Percentiles rank a stretch among this genome's conserved stretches.
phyloP scores from a whole-genome alignment of 2,329 filamentous ascomycete genomes.

The Scedosporium apiospermum region DNA sequence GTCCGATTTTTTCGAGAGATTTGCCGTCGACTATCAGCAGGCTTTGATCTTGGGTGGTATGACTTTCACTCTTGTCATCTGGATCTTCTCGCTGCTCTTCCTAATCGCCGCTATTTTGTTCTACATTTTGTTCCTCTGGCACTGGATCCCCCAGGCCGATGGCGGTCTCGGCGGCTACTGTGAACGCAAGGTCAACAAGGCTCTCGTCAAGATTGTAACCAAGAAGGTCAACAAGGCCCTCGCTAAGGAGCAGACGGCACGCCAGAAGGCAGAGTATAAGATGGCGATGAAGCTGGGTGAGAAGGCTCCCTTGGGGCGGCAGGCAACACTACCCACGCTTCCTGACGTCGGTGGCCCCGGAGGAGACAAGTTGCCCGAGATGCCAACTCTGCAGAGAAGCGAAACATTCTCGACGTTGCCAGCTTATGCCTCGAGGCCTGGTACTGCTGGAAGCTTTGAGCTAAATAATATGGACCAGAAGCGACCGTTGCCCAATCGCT shows the following conservation, averaged over 20 bases:
- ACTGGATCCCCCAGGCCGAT: constrained; percentile 77
- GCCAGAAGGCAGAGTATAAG: constrained; percentile 39
- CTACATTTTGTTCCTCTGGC: constrained; percentile 84
- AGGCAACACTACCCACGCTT: constrained; percentile 60
- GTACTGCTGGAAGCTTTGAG: constrained; percentile 42
- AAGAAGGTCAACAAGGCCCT: constrained; percentile 83
- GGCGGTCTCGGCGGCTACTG: constrained; percentile 79
- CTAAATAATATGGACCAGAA: constrained; percentile 43
- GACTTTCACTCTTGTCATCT: constrained; percentile 84
- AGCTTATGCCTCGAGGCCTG: constrained; percentile 50
- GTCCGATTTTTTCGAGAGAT: constrained; percentile 67
- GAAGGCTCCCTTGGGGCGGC: constrained; percentile 37
- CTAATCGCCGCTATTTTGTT: constrained; percentile 67
- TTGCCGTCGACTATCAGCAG: constrained; percentile 64
- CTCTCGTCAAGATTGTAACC: constrained; percentile 75
- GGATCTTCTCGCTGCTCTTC: constrained; percentile 71
- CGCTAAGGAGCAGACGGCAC: constrained; percentile 61
- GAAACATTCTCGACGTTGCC: constrained; percentile 55
- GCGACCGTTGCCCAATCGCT: constrained; percentile 35
- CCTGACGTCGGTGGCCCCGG: constrained; percentile 28
- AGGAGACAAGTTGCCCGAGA: constrained; percentile 42
- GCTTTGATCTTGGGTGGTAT: constrained; percentile 80
- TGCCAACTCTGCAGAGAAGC: constrained; percentile 49
- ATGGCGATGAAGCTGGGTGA: constrained; percentile 44
- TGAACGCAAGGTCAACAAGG: constrained; percentile 79